A percentile compares a stretch with the other conserved stretches of the same genome.
phyloP scores from a whole-genome alignment of 352 stramenopile species.

The Phytophthora cactorum region DNA sequence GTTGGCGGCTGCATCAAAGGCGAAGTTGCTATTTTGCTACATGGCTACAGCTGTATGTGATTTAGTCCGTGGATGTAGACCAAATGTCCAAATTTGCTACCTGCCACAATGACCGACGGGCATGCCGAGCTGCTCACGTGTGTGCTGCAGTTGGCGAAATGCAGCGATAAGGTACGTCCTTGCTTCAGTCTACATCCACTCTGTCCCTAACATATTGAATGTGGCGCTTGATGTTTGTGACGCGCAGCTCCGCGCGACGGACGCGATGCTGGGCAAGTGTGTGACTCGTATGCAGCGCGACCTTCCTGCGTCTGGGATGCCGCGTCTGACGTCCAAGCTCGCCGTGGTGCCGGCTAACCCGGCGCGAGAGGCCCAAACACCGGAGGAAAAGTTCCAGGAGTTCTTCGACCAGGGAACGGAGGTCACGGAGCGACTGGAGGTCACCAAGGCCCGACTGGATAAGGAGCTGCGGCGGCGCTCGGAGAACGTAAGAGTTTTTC shows the following conservation, averaged over 20 bases:
- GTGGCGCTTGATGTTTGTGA: not conserved
- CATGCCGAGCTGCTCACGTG: slow-evolving; percentile 74
- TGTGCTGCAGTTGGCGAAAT: slow-evolving; percentile 74
- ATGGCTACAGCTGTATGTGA: not conserved
- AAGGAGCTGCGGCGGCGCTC: slow-evolving; percentile 69
- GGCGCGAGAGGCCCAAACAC: slow-evolving; percentile 34
- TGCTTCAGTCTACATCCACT: not conserved
- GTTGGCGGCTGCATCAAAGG: slow-evolving; percentile 1
- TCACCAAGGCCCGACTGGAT: slow-evolving; percentile 67
- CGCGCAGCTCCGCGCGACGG: slow-evolving; percentile 58
- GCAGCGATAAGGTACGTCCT: slow-evolving; percentile 72
- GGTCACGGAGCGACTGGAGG: slow-evolving; percentile 66
- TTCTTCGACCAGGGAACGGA: slow-evolving; percentile 60
- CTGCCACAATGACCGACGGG: slow-evolving; percentile 49
- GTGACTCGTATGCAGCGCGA: slow-evolving; percentile 47
- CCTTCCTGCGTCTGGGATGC: slow-evolving; percentile 53
- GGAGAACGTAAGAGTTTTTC: slow-evolving; percentile 30
- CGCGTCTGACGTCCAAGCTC: slow-evolving; percentile 64
- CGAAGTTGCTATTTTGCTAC: not conserved
- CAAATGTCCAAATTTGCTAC: not conserved
- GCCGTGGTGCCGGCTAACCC: slow-evolving; percentile 55
- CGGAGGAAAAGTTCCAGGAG: slow-evolving; percentile 64
- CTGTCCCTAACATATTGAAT: not conserved
- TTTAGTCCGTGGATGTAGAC: not conserved
- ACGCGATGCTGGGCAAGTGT: slow-evolving; percentile 52